phyloP scores from a whole-genome alignment of 805 yeast genomes.

The Brettanomyces naardenensis region DNA sequence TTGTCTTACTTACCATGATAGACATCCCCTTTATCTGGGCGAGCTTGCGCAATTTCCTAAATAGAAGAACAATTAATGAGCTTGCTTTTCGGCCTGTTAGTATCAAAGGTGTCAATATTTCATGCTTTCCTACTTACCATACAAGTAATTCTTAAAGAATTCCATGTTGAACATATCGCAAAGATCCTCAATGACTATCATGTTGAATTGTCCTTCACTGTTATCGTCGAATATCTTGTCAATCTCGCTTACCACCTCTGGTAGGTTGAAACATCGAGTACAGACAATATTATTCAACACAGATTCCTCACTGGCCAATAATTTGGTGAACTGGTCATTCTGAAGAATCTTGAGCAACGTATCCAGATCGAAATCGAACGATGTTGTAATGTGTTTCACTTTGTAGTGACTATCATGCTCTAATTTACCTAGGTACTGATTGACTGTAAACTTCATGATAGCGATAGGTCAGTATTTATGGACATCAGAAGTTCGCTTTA shows the following conservation, averaged over 20 bases:
- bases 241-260: conserved; percentile 8
- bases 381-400: conserved; percentile 9
- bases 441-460: conserved; percentile 11
- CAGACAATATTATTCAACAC: neutral
- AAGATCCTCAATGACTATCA: conserved; percentile 22
- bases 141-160: conserved; percentile 14
- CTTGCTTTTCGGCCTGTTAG: conserved; percentile 11
- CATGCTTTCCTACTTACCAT: conserved; percentile 22
- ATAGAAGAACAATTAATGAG: conserved; percentile 9
- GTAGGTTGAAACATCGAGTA: conserved; percentile 12
- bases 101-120: no score
- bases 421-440: conserved; percentile 11
- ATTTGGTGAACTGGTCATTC: neutral
- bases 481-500: no score
- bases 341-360: conserved; percentile 2
- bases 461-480: neutral
- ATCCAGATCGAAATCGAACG: conserved; percentile 9
- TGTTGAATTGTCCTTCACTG: conserved; percentile 2
- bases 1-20: conserved; percentile 11
- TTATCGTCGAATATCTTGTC: neutral
- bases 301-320: conserved; percentile 5
- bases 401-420: neutral
- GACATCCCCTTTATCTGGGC: conserved; percentile 13
- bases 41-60: conserved; percentile 16
- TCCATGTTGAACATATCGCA: conserved; percentile 20